Evolutionary conservation across 2,329 filamentous ascomycete species (phyloP).

Genomic region (Beauveria rudraprayagi): DNA sequence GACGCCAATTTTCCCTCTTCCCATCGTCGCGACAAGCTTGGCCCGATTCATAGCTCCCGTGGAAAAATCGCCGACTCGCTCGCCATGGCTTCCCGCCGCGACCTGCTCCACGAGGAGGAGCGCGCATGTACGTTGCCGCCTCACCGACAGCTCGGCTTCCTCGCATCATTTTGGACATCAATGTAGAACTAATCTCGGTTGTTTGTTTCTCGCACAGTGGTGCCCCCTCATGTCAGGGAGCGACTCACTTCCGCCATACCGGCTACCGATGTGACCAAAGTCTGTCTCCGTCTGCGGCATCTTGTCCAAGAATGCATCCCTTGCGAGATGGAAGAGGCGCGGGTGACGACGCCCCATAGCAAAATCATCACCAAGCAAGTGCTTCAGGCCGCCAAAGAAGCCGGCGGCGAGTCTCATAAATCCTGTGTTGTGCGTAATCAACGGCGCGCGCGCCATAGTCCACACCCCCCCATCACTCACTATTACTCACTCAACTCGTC

Average conservation of each 20-base stretch:
- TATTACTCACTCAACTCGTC: neutral
- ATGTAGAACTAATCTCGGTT: no score
- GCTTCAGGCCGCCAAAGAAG: constrained; percentile 70
- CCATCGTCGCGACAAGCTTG: neutral
- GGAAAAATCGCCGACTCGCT: neutral
- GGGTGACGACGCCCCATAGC: constrained; percentile 74
- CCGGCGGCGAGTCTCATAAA: constrained; percentile 65
- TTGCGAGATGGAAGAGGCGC: constrained; percentile 73
- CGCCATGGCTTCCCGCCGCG: constrained; percentile 3
- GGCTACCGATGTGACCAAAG: constrained; percentile 74
- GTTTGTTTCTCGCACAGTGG: constrained; percentile 38
- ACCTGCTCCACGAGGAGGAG: constrained; percentile 12
- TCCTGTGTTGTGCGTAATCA: constrained; percentile 57
- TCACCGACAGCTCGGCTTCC: neutral
- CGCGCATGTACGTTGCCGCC: constrained; percentile 3
- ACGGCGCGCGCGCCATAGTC: no score
- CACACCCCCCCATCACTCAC: no score
- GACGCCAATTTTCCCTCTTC: neutral
- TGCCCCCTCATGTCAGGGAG: constrained; percentile 54
- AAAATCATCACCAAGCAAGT: constrained; percentile 75
- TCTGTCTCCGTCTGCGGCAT: constrained; percentile 83
- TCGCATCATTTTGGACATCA: no score
- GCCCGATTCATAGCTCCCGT: no score
- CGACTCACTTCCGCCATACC: constrained; percentile 59
- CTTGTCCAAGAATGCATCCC: constrained; percentile 84